Evolutionary conservation across 2,329 filamentous ascomycete genomes (phyloP).

Genomic region (Alternaria rosae): DNA sequence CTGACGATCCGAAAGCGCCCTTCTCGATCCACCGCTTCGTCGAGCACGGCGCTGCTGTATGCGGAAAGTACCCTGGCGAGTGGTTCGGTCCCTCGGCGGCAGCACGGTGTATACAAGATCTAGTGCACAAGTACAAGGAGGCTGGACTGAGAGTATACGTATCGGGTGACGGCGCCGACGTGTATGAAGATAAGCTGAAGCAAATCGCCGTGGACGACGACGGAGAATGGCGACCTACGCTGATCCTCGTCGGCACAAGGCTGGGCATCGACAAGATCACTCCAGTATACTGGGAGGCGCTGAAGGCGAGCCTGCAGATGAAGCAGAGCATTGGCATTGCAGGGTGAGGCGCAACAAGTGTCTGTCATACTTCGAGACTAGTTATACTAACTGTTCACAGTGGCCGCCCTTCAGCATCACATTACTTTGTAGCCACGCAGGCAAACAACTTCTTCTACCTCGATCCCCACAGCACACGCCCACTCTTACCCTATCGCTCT

Average conservation of each 20-base stretch:
- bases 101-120: slow-evolving; percentile 86
- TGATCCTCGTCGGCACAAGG: slow-evolving; percentile 87
- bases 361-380: not conserved
- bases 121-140: slow-evolving; percentile 71
- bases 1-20: slow-evolving; percentile 83
- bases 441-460: slow-evolving; percentile 89
- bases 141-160: slow-evolving; percentile 81
- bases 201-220: slow-evolving; percentile 74
- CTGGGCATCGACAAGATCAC: slow-evolving; percentile 95
- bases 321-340: slow-evolving; percentile 95
- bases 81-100: slow-evolving; percentile 99
- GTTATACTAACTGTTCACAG: slow-evolving; percentile 55
- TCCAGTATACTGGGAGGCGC: slow-evolving; percentile 92
- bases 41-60: slow-evolving; percentile 81
- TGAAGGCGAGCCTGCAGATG: slow-evolving; percentile 84
- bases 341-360: slow-evolving; percentile 65
- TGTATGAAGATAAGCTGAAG: slow-evolving; percentile 90
- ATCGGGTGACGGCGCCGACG: slow-evolving; percentile 87
- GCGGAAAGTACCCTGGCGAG: slow-evolving; percentile 93
- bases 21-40: slow-evolving; percentile 98
- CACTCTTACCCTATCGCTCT: slow-evolving; percentile 69
- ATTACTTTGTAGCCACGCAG: slow-evolving; percentile 77
- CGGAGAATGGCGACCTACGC: slow-evolving; percentile 76
- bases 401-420: slow-evolving; percentile 88
- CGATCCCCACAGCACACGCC: slow-evolving; percentile 87